Evolutionary conservation across 2,329 filamentous ascomycete genomes (phyloP), one percentile per base, ranked within the genome.

Genomic region (Penicillium sp.): DNA sequence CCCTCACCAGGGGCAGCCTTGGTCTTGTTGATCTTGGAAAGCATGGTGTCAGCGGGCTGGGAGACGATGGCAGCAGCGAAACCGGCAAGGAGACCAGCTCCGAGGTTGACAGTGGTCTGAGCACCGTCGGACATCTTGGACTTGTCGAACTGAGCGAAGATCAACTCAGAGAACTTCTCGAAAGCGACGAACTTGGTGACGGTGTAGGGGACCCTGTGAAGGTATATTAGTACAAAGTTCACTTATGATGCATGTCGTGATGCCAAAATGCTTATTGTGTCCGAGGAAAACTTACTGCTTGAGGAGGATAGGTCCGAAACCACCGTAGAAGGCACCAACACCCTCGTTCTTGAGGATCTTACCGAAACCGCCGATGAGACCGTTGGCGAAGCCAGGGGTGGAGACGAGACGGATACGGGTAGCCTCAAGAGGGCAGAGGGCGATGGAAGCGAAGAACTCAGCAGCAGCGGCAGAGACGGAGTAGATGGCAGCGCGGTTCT

Each of bases 131-230:
- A 79, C 75, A 95, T 96, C 69, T 92, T 88, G 58, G 79, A 81
- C 79, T 96, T 96, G 44, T 79, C 75, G 6, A 96, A 81, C 34
- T 84, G 80, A 45, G 80, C 78, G 73, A 96, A 96, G 67, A 96
- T 96, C 81, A 85, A 85, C 70, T 90, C 88, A 53, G 96, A 91
- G 55, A 92, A 91, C 18, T 88, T 92, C 77, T 96, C 92, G 65
- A 96, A 96, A 1, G 90, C 92, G 32, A 90, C 90, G 72, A 96
- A 96, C 80, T 96, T 94, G 85, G 90, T 91, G 88, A 91, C 90
- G 6, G 88, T 92, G 75, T 92, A 91, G 1, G 92, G 92, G 67
- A 96, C 96, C 38, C 38, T 40, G 9, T 40, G 4, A 11, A 16
- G 5, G 18, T 18, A 21, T 40, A 8, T 40, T 40, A 40, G 38